Evolutionary conservation across 495 filamentous ascomycete species (phyloP), one percentile per base, ranked within the genome.

Genomic region (Aspergillus coremiiformis): DNA sequence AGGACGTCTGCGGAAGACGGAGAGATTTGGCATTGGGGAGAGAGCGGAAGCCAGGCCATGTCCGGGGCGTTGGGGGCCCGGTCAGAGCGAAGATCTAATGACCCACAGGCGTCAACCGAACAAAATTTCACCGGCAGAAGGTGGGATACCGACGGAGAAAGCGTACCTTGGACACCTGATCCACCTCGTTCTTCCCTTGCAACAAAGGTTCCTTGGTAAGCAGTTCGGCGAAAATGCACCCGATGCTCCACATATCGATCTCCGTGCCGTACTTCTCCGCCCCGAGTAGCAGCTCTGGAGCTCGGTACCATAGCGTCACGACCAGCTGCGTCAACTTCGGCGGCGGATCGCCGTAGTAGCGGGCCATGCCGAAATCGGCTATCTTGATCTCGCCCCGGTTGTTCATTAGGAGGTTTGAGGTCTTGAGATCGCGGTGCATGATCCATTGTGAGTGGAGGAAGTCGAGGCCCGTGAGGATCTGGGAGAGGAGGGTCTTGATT

Each of bases 351-450:
- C 87, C 87, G 53, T 84, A 86, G 74, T 90, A 91, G 22, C 93
- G 82, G 4, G 93, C 92, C 87, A 98, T 95, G 66, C 93, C 93
- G 60, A 98, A 98, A 69, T 98, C 93, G 39, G 93, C 93, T 54
- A 98, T 82, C 67, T 96, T 96, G 71, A 97, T 85, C 66, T 87
- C 85, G 46, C 93, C 93, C 17, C 90, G 88, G 74, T 98, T 97
- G 73, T 88, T 92, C 69, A 98, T 82, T 47, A 98, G 82, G 14
- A 97, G 82, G 65, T 98, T 98, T 29, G 88, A 93, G 23, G 92
- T 95, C 66, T 98, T 98, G 47, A 98, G 83, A 66, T 98, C 93
- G 29, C 93, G 88, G 71, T 98, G 93, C 44, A 98, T 78, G 61
- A 98, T 95, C 86, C 87, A 94, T 73, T 92, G 78, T 39, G 76